These are phyloP conservation scores for Zymoseptoria tritici DNA, from an alignment of 2,329 filamentous ascomycete genomes.

Conservation along the genomic window DNA sequence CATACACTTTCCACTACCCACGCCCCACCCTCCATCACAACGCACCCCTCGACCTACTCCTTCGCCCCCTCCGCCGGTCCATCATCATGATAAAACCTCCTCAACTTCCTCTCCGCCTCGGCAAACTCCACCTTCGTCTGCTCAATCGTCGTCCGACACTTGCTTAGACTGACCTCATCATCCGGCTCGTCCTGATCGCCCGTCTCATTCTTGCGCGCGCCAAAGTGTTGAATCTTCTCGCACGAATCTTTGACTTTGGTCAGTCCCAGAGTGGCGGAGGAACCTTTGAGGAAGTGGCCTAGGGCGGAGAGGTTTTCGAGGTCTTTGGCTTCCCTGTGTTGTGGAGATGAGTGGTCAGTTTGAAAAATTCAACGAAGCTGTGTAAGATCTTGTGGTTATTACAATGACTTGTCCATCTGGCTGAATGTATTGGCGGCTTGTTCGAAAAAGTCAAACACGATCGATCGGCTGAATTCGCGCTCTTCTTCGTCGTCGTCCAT, in stretches of 20 bases:
- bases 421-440: constrained; percentile 81
- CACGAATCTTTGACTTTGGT: constrained; percentile 86
- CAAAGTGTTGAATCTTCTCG: constrained; percentile 93
- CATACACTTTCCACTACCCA: too few relatives aligned
- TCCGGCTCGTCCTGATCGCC: constrained; percentile 61
- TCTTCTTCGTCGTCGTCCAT: constrained; percentile 91
- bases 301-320: constrained; percentile 70
- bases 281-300: constrained; percentile 95
- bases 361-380: not conserved
- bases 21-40: not conserved
- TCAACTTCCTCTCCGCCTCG: constrained; percentile 63
- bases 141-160: constrained; percentile 62
- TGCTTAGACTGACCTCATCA: constrained; percentile 58
- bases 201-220: constrained; percentile 71
- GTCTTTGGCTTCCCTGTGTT: constrained; percentile 59
- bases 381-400: constrained; percentile 35
- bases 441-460: constrained; percentile 87
- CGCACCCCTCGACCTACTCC: not conserved
- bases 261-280: constrained; percentile 86
- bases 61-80: constrained; percentile 1
- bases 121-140: constrained; percentile 69
- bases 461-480: constrained; percentile 77
- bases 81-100: constrained; percentile 53
- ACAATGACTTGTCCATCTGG: constrained; percentile 79
- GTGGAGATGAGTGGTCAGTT: constrained; percentile 7